phyloP scores from a whole-genome alignment of 352 stramenopile species.

The Phytophthora foliorum region DNA sequence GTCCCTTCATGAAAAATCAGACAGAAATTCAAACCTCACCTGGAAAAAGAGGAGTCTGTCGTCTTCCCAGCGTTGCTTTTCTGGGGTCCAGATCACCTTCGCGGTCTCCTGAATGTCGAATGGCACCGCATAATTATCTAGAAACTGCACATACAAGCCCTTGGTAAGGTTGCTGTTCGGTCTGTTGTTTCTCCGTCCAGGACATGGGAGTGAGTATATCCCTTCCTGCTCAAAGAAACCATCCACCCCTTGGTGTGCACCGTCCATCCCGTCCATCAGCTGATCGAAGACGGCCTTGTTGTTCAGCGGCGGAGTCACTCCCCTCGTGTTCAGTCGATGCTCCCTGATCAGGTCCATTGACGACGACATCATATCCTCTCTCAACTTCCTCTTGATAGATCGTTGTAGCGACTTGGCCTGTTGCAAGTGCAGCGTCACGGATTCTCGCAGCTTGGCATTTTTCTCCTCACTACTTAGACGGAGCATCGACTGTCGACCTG shows the following conservation, averaged over 20 bases:
- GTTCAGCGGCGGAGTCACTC: constrained; percentile 25
- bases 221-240: constrained; percentile 6
- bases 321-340: constrained; percentile 21
- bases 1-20: neutral
- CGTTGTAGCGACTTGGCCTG: constrained; percentile 34
- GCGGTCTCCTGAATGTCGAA: constrained; percentile 21
- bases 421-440: constrained; percentile 19
- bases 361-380: constrained; percentile 15
- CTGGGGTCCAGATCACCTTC: constrained; percentile 26
- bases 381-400: constrained; percentile 28
- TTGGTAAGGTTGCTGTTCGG: neutral
- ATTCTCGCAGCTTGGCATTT: constrained; percentile 24
- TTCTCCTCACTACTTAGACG: constrained; percentile 24
- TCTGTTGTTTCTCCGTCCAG: constrained; percentile 22
- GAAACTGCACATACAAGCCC: constrained; percentile 26
- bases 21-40: constrained; percentile 6
- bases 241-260: constrained; percentile 16
- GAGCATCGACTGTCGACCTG: constrained; percentile 27
- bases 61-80: neutral
- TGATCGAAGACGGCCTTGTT: constrained; percentile 30
- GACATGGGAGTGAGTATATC: constrained; percentile 32
- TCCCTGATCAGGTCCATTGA: constrained; percentile 17
- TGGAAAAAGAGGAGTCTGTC: constrained; percentile 13
- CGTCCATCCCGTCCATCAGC: constrained; percentile 24
- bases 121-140: constrained; percentile 32